Conservation (phyloP, 116 monocot species). For the Cymodocea nodosa region DNA sequence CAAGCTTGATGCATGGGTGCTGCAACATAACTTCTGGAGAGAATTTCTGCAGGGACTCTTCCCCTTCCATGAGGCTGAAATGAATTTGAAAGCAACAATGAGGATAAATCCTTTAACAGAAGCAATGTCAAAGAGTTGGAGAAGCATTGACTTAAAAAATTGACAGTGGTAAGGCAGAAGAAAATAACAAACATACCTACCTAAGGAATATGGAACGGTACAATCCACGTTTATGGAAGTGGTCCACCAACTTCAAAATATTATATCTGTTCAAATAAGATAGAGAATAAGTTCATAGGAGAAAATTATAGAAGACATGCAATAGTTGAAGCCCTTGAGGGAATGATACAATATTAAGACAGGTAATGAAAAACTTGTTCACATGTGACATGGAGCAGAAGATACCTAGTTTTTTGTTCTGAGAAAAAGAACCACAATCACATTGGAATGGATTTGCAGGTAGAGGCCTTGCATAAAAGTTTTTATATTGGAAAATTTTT, state of each 20-base stretch:
- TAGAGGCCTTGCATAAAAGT: no score
- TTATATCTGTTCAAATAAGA: constrained; percentile 54
- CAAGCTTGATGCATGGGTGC: constrained; percentile 30
- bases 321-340: no score
- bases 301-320: not conserved
- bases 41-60: constrained; percentile 56
- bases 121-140: not conserved
- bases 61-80: constrained; percentile 94
- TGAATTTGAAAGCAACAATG: constrained; percentile 7
- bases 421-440: no score
- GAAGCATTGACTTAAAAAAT: not conserved
- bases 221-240: constrained; percentile 81
- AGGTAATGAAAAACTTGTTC: no score
- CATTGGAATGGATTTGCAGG: no score
- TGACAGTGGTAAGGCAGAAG: not conserved
- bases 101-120: constrained; percentile 3
- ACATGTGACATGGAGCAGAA: no score
- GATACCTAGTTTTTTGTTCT: no score
- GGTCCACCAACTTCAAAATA: constrained; percentile 75
- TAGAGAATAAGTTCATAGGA: not conserved
- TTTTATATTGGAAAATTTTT: no score
- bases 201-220: constrained; percentile 88
- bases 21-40: constrained; percentile 69
- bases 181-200: constrained; percentile 21
- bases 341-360: no score